Base-by-base conservation (phyloP, 805 yeast genomes). In the Ogataea pini region DNA sequence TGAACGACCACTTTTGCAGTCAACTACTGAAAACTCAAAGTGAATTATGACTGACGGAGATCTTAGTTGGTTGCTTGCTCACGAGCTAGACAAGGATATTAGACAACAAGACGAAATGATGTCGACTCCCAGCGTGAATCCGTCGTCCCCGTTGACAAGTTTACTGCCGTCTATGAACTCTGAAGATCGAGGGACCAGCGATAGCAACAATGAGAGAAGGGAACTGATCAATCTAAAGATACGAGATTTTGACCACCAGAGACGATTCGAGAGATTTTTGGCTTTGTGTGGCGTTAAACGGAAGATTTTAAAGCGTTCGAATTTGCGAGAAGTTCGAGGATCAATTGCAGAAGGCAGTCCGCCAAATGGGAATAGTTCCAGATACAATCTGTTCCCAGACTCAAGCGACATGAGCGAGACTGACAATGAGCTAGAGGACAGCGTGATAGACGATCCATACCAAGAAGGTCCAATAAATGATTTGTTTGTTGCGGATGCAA, bases 61-160 rank as follows among this genome's bases (percentile, higher is more conserved):
- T 24, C 38, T 42, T 4, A 18, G 33, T 25, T 19, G 36, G 16
- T n/a, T 52, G 3, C 34, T 52, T 5, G 36, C 42, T 12, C 38
- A 28, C 10, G 58, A 55, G 43, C 37, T 28, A 6, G 47, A 40
- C 24, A 42, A 36, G 36, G 58, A 54, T 54, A 80, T 72, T 19
- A 58, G 56, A 50, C 65, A 52, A 46, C 50, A 57, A 12, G 67
- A 55, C 17, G 76, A 61, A 7, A 61, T 67, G 37, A 76, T 71
- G 62, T 76, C 73, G 1, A 81, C 78, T 52, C 65, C 79, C 12
- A 71, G 67, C 1, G 54, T 77, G 4, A 78, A 74, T 55, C 87
- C 87, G 1, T 73, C 82, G 44, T 67, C 76, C 19, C 73, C 83
- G 1, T 79, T 84, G 5, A 73, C 83, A 1, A 76, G 80, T 7